These are phyloP conservation scores for Pistacia integerrima DNA, from an alignment of 345 rosid genomes.

Conservation along the genomic window DNA sequence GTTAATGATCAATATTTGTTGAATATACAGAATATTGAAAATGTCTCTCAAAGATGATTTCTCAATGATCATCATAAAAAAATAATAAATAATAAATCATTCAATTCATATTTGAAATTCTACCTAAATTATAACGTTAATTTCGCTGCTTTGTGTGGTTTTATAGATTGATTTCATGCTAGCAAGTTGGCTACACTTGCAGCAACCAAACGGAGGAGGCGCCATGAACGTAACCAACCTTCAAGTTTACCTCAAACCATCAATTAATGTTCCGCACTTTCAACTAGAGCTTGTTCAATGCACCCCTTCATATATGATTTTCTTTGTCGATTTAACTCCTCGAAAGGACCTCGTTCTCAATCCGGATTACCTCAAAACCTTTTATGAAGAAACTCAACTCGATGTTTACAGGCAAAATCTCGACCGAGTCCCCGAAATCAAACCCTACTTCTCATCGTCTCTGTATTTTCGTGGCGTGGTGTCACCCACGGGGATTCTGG, in stretches of 20 bases:
- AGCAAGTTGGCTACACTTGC: slow-evolving; percentile 26
- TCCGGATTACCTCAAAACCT: slow-evolving; percentile 27
- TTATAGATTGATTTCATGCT: slow-evolving; percentile 28
- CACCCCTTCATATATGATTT: slow-evolving; percentile 19
- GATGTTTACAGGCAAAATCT: slow-evolving; percentile 18
- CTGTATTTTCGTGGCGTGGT: slow-evolving; percentile 26
- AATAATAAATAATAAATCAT: too few relatives aligned
- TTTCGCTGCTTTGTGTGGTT: not conserved
- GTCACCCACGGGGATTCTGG: slow-evolving; percentile 26
- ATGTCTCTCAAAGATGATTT: too few relatives aligned
- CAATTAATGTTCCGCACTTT: slow-evolving; percentile 27
- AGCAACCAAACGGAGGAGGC: slow-evolving; percentile 13
- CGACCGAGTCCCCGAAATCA: slow-evolving; percentile 24
- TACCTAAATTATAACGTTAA: too few relatives aligned
- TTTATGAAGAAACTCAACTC: slow-evolving; percentile 19
- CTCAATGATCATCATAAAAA: too few relatives aligned
- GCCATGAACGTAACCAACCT: slow-evolving; percentile 24
- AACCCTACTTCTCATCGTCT: slow-evolving; percentile 28
- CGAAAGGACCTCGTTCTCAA: slow-evolving; percentile 26
- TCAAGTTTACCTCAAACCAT: slow-evolving; percentile 27
- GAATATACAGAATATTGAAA: too few relatives aligned
- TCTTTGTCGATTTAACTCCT: slow-evolving; percentile 24
- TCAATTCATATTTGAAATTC: too few relatives aligned
- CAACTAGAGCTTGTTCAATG: slow-evolving; percentile 29
- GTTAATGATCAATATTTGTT: too few relatives aligned